A percentile compares a stretch with the other conserved stretches of the same genome.
Conservation (phyloP, 768 basidiomycete genomes). For the Punctularia strigosozonata region DNA sequence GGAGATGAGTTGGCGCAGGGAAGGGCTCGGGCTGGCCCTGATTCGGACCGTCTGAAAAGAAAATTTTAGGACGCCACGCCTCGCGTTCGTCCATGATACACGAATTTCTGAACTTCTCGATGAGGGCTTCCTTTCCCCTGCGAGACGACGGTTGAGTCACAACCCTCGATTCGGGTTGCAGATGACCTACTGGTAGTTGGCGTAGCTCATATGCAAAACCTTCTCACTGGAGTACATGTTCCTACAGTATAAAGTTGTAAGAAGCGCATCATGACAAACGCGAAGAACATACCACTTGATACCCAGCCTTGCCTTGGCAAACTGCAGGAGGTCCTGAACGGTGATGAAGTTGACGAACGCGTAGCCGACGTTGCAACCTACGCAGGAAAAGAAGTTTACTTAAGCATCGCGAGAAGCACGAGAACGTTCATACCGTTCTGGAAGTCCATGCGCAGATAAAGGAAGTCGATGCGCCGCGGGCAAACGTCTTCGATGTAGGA, state of each 20-base stretch:
- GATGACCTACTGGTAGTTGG: conserved; percentile 75
- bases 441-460: conserved; percentile 84
- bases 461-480: conserved; percentile 70
- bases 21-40: conserved; percentile 74
- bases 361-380: conserved; percentile 70
- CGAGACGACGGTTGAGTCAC: background rate
- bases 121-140: conserved; percentile 82
- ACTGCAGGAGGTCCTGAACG: conserved; percentile 63
- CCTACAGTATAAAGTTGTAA: conserved; percentile 27
- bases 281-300: conserved; percentile 59
- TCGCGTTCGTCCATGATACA: conserved; percentile 82
- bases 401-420: background rate
- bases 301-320: conserved; percentile 64
- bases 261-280: conserved; percentile 3
- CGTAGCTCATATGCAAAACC: conserved; percentile 84
- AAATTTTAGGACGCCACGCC: conserved; percentile 77
- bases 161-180: conserved; percentile 4
- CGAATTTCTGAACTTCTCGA: conserved; percentile 90
- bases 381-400: no score
- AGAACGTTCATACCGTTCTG: conserved; percentile 44
- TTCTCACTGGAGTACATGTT: conserved; percentile 91
- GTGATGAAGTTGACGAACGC: conserved; percentile 87
- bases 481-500: conserved; percentile 61
- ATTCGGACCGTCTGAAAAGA: conserved; percentile 62
- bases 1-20: conserved; percentile 69